A percentile compares a stretch with the other conserved stretches of the same genome.
These are phyloP conservation scores for Candolleomyces efflorescens DNA, from an alignment of 768 basidiomycete species.

Conservation along the genomic window DNA sequence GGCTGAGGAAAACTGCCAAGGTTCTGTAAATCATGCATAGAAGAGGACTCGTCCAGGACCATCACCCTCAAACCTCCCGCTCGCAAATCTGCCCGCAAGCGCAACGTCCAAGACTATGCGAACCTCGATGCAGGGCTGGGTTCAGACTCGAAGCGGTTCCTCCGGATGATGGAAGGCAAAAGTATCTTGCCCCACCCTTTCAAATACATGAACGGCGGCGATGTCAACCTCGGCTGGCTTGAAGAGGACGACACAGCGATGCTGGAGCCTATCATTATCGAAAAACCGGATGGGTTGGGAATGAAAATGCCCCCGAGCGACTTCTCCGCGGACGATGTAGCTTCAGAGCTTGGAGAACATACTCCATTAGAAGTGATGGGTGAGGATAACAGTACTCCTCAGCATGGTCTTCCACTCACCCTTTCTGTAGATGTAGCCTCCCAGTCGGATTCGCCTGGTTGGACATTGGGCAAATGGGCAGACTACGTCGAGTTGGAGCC, in stretches of 20 bases:
- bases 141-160: slow-evolving; percentile 64
- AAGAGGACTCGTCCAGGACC: slow-evolving; percentile 52
- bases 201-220: slow-evolving; percentile 58
- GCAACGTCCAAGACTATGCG: slow-evolving; percentile 73
- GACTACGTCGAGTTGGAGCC: slow-evolving; percentile 75
- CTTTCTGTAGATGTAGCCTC: slow-evolving; percentile 69
- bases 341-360: slow-evolving; percentile 71
- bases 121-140: slow-evolving; percentile 64
- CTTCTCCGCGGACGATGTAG: slow-evolving; percentile 79
- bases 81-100: slow-evolving; percentile 78
- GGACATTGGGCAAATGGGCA: slow-evolving; percentile 91
- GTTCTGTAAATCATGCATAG: slow-evolving; percentile 67
- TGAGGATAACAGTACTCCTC: slow-evolving; percentile 26
- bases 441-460: slow-evolving; percentile 80
- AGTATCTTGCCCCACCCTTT: slow-evolving; percentile 60
- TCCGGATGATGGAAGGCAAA: slow-evolving; percentile 66
- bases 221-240: slow-evolving; percentile 73
- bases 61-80: slow-evolving; percentile 76
- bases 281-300: slow-evolving; percentile 74
- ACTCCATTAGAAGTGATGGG: slow-evolving; percentile 90
- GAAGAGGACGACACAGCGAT: slow-evolving; percentile 67
- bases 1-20: slow-evolving; percentile 30
- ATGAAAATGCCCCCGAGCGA: slow-evolving; percentile 80
- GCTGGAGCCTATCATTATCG: slow-evolving; percentile 81
- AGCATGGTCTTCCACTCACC: slow-evolving; percentile 4